Evolutionary conservation across 2,329 filamentous ascomycete genomes (phyloP).

Genomic region (Karstenula rhodostoma): DNA sequence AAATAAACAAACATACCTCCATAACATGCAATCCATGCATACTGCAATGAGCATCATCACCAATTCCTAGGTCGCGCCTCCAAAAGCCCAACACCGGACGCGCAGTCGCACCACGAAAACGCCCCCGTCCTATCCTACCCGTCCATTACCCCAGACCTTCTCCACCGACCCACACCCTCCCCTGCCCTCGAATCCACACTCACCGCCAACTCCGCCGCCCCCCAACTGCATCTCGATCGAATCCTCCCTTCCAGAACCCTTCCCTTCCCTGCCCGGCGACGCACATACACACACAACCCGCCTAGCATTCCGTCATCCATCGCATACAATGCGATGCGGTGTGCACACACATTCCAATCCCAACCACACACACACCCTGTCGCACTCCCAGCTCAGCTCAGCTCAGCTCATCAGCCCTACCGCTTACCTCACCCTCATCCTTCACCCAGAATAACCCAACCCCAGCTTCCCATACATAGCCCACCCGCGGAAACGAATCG

Average conservation of each 20-base stretch:
- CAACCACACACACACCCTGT: not conserved
- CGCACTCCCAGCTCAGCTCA: not conserved
- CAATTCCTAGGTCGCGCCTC: not conserved
- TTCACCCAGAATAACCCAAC: not conserved
- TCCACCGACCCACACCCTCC: slow-evolving; percentile 9
- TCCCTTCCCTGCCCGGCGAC: not conserved
- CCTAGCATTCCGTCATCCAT: not conserved
- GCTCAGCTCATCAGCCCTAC: not conserved
- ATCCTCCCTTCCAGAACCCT: not conserved
- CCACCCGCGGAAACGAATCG: too few relatives aligned
- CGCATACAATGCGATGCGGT: not conserved
- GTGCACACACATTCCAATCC: not conserved
- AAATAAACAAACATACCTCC: not conserved
- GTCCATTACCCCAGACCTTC: slow-evolving; percentile 8
- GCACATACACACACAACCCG: not conserved
- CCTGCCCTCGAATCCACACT: not conserved
- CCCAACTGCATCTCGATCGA: not conserved
- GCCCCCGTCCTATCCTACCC: slow-evolving; percentile 9
- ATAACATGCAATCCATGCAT: not conserved
- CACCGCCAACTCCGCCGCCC: not conserved
- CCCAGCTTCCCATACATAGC: too few relatives aligned
- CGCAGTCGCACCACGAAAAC: slow-evolving; percentile 9
- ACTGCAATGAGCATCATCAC: not conserved
- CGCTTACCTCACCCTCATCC: not conserved
- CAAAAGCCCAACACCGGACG: not conserved